Base-by-base conservation (phyloP, 2,329 filamentous ascomycete genomes). In the Colletotrichum lindemuthianum region DNA sequence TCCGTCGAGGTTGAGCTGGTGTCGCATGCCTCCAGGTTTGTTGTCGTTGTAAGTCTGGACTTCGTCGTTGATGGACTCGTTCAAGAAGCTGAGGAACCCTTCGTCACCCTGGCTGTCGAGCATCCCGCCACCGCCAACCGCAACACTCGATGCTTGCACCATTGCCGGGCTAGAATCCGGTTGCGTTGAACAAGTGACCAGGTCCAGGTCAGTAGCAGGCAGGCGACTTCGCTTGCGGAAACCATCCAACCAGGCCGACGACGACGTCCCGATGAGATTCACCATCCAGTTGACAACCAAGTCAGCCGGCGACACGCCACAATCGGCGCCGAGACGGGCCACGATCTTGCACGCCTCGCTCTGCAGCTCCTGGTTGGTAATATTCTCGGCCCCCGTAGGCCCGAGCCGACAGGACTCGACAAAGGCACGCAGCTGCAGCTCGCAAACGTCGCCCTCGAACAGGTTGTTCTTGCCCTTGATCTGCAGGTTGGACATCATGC, bases 401-500 rank as follows among this genome's bases (percentile, higher is more conserved):
- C 64, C 8, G 33, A 54, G 15, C 33, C 45, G 34, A 8, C 51
- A 49, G 37, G 48, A 48, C 7, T 41, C 44, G 8, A 67, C 55
- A 43, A 60, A 65, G 2, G 13, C 36, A 0, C 51, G 51, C 0
- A 75, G 32, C 1, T 69, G 68, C 6, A 24, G 11, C 36, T 75
- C 73, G 2, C 73, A 68, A 2, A 68, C 69, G 2, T 72, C 74
- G 0, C 61, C 43, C 13, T 75, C 70, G 9, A 74, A 75, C 0
- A 73, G 67, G 0, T 63, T 67, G 0, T 59, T 51, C 33, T 75
- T 75, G 1, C 73, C 72, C 8, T 71, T 73, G 2, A 75, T 74
- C 32, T 68, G 66, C 6, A 73, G 59, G 8, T 61, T 60, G 3
- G 65, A 59, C n/a, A 74, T 63, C 1, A 71, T 60, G 1, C 70